phyloP scores from a whole-genome alignment of 75 land plant species.

The Selaginella moellendorffii region DNA sequence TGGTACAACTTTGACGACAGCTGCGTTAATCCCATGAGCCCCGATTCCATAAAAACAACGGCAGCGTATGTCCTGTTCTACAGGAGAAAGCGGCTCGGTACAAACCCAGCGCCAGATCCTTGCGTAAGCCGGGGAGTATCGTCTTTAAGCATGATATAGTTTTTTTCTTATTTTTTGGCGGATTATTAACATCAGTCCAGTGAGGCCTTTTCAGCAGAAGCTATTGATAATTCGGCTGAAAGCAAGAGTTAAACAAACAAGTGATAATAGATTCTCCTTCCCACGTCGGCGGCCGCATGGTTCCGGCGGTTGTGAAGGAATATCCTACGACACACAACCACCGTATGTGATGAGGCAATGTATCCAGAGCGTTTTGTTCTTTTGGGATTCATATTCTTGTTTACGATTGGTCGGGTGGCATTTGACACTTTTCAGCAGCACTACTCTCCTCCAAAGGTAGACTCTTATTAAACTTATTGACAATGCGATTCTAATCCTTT shows the following conservation, averaged over 20 bases:
- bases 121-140: neutral
- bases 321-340: no score
- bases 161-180: no score
- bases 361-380: neutral
- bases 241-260: no score
- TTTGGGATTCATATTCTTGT: neutral
- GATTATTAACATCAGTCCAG: no score
- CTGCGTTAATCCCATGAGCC: conserved; percentile 38
- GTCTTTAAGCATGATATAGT: neutral
- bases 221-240: no score
- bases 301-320: no score
- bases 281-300: no score
- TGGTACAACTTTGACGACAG: conserved; percentile 78
- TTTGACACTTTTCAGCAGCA: neutral
- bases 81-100: conserved; percentile 17
- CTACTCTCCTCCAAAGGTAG: neutral
- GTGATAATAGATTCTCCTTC: no score
- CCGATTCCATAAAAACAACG: conserved; percentile 38
- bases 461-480: neutral
- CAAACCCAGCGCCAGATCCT: neutral
- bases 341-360: no score
- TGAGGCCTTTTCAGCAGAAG: no score
- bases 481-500: no score
- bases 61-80: conserved; percentile 72
- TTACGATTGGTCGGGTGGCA: neutral